Base-by-base conservation (phyloP, 257 asterid genomes). In the Forsythia viridissima region DNA sequence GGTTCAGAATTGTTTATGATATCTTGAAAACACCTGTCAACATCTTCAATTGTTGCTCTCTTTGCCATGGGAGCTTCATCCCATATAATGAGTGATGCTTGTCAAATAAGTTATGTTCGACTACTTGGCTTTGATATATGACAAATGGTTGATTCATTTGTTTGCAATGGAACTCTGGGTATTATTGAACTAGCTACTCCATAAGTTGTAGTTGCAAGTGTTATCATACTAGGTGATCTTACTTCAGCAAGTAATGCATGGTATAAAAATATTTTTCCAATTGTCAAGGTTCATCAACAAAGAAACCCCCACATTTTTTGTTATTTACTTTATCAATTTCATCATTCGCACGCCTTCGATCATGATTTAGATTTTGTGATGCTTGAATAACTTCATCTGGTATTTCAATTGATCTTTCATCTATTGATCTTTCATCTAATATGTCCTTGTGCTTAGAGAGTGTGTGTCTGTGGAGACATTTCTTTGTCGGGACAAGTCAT, bases 61-160 rank as follows among this genome's bases (percentile, higher is more conserved):
- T 78, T 55, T 5, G 66, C 38, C 82, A 78, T 78, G 2, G 72
- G 42, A 6, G 73, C 74, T 11, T 81, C 63, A 43, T 76, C 74
- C 73, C 70, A 80, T 18, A 74, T 18, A 12, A 80, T 80, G 0
- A 73, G 16, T 39, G 34, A 73, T 6, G 37, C 24, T 0, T 13
- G 40, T 10, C 21, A 3, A 0, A 81, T 37, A 4, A 70, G 24
- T 9, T 39, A 12, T 3, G 67, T 76, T 2, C 21, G 1, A 4
- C 13, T 11, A 39, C 18, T 70, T 4, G 70, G 77, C 8, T 55
- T 70, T 2, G 30, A 38, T 11, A 3, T 4, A 40, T 40, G 1
- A 40, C 42, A 40, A 40, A 40, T 40, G 7, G 6, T 40, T 40
- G 42, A 40, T 40, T 40, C 1, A 40, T 40, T 40, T 40, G 6